Percentiles rank a stretch among this genome's conserved stretches.
These are phyloP conservation scores for Neonectria sp. DNA, from an alignment of 2,329 filamentous ascomycete species.

Conservation along the genomic window DNA sequence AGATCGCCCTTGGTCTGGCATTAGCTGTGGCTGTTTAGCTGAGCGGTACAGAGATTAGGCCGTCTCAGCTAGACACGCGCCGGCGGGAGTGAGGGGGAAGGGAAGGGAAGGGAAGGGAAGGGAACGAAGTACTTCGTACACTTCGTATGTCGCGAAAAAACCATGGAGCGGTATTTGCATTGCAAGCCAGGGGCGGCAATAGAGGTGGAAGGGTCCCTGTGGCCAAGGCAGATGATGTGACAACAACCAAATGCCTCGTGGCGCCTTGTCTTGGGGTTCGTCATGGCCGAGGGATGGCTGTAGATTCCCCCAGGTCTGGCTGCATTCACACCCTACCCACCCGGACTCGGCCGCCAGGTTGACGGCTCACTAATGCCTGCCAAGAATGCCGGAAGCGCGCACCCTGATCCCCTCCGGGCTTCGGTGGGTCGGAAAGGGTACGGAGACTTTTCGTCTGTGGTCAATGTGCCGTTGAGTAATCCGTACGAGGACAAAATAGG, in stretches of 20 bases:
- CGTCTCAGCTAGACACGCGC: constrained; percentile 24
- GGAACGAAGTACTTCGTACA: background rate
- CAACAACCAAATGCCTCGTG: constrained; percentile 29
- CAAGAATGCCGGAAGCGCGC: constrained; percentile 31
- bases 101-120: background rate
- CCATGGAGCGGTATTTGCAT: constrained; percentile 32
- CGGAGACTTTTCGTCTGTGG: constrained; percentile 27
- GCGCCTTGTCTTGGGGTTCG: constrained; percentile 26
- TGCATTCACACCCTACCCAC: constrained; percentile 25
- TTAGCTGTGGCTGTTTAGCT: constrained; percentile 28
- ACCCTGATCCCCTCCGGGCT: constrained; percentile 30
- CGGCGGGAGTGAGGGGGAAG: background rate
- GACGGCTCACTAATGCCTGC: constrained; percentile 30
- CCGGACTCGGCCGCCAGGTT: constrained; percentile 17
- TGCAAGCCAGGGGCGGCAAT: constrained; percentile 31
- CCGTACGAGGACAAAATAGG: constrained; percentile 38
- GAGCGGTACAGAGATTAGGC: constrained; percentile 15
- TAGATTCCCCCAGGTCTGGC: constrained; percentile 31
- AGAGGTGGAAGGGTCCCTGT: background rate
- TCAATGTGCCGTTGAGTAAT: constrained; percentile 21
- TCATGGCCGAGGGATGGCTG: constrained; percentile 1
- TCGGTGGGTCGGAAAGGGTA: constrained; percentile 33
- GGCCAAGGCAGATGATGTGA: constrained; percentile 25
- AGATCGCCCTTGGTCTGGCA: constrained; percentile 22
- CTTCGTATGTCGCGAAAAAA: background rate